Evolutionary conservation across 73 alveolate species (phyloP), one percentile per base, ranked within the genome.

Genomic region (Symbiodinium pilosum): DNA sequence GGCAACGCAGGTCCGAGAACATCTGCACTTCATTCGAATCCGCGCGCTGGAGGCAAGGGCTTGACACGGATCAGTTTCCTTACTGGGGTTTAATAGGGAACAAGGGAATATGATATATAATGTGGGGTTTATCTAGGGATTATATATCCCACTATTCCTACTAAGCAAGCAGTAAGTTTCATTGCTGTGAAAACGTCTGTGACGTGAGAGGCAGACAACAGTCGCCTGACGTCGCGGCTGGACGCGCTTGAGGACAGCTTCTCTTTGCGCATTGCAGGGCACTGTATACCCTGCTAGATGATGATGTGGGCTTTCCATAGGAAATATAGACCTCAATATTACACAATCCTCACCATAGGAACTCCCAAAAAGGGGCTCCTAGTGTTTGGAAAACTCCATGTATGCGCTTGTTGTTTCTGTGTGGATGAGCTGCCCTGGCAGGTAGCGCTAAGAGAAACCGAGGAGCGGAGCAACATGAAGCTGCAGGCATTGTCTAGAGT

Each of bases 241-340:
- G 94, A 86, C 56, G 94, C 94, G 6, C 94, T 86, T 16, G 94
- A 86, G 94, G 94, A n/a, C n/a, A n/a, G n/a, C n/a, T n/a, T n/a
- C n/a, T n/a, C n/a, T n/a, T n/a, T n/a, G n/a, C n/a, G n/a, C n/a
- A n/a, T n/a, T n/a, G n/a, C n/a, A n/a, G n/a, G n/a, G n/a, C n/a
- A n/a, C n/a, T n/a, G n/a, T n/a, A n/a, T n/a, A n/a, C n/a, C n/a
- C n/a, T n/a, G n/a, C n/a, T n/a, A n/a, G n/a, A n/a, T n/a, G n/a
- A n/a, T n/a, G n/a, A n/a, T n/a, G n/a, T n/a, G n/a, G n/a, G n/a
- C n/a, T n/a, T n/a, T n/a, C n/a, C n/a, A n/a, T n/a, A n/a, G n/a
- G n/a, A n/a, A n/a, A n/a, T n/a, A n/a, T n/a, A n/a, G n/a, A n/a
- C n/a, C n/a, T n/a, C n/a, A n/a, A n/a, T n/a, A n/a, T n/a, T n/a